Evolutionary conservation across 805 yeast genomes (phyloP).

Genomic region (Lachancea sp.): DNA sequence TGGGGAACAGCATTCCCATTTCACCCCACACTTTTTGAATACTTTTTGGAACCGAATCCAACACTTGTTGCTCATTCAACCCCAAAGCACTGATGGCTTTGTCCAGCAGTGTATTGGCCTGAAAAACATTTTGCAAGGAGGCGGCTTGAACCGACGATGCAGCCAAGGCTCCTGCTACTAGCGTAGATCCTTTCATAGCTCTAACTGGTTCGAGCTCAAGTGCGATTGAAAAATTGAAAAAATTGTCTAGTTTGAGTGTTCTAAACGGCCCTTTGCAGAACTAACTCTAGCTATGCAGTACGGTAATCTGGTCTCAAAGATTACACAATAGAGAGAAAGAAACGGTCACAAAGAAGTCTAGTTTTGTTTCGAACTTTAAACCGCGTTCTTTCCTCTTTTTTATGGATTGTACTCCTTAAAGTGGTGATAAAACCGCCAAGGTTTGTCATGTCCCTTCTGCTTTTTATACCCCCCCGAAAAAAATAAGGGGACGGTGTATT

Average conservation of each 20-base stretch:
- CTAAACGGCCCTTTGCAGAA: no score
- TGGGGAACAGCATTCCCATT: constrained; percentile 54
- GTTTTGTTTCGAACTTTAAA: no score
- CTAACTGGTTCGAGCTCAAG: no score
- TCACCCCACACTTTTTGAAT: constrained; percentile 56
- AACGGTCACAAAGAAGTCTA: no score
- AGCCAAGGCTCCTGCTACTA: constrained; percentile 5
- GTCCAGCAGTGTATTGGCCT: constrained; percentile 31
- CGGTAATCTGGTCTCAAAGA: no score
- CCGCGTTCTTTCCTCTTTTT: no score
- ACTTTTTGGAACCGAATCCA: constrained; percentile 43
- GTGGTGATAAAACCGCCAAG: no score
- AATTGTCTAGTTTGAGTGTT: no score
- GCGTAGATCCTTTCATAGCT: constrained; percentile 1
- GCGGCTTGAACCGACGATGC: constrained; percentile 6
- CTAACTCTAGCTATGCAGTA: no score
- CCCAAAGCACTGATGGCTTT: constrained; percentile 48
- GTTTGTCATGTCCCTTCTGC: no score
- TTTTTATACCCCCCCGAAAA: neutral
- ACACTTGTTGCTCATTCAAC: constrained; percentile 33
- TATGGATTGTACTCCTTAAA: no score
- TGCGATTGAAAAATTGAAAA: constrained; percentile 1
- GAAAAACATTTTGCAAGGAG: constrained; percentile 8
- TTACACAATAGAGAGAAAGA: no score
- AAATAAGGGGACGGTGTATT: neutral